Evolutionary conservation across 2,329 filamentous ascomycete genomes (phyloP), one percentile per base, ranked within the genome.

Genomic region (Clarireedia monteithiana): DNA sequence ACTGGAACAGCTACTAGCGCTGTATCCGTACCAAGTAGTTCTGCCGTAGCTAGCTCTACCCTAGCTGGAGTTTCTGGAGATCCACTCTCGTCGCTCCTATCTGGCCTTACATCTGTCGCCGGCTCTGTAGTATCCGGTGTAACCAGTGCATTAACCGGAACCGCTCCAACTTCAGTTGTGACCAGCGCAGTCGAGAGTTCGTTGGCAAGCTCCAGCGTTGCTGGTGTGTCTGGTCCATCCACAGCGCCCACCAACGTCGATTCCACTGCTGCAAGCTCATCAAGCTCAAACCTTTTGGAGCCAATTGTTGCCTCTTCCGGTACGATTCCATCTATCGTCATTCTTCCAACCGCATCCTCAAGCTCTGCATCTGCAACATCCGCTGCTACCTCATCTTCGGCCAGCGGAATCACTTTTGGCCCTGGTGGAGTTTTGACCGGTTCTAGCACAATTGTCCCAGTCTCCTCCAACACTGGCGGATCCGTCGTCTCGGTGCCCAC

Each of bases 351-450:
- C 14, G 20, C 34, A 5, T 49, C 42, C 26, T 36, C 58, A 4
- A 23, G 30, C 4, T 53, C 36, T 15, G 30, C 40, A 45, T 17
- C 46, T 7, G 20, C 48, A 17, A 52, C 52, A 14, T 47, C 58
- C 6, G 46, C 59, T 2, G 52, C 58, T 30, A n/a, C 48, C 48
- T 55, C 52, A 24, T 60, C 62, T 17, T 56, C 49, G 23, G 46
- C 38, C 17, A 58, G 59, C 55, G 67, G 56, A 26, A 68, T 68
- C 45, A 63, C 62, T 6, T 66, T 68, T 55, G 62, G 62, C 10
- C 67, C 67, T 23, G 63, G 65, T 49, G 66, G 66, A 57, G 57
- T 69, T 40, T 39, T 67, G n/a, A 61, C 59, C 6, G 40, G 48
- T 10, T 51, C 53, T 30, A 51, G 53, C 40, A 20, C 53, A n/a